Evolutionary conservation across 164 flowering plant species (phyloP).

Genomic region (Akebia trifoliata): DNA sequence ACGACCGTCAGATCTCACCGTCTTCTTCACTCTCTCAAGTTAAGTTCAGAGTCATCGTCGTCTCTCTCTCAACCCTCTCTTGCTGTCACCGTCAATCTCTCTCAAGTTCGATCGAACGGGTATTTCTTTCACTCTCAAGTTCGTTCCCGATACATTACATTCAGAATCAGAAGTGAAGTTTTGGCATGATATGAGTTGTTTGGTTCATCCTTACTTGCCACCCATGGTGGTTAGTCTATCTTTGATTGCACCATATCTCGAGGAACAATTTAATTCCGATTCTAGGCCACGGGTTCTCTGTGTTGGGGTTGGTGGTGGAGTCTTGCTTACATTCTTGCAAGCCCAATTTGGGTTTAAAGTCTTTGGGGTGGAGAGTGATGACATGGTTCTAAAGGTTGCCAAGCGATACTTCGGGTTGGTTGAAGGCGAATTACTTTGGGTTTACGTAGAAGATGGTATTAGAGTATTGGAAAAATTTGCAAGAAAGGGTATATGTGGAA

Average conservation of each 20-base stretch:
- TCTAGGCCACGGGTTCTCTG: constrained; percentile 60
- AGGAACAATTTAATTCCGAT: constrained; percentile 29
- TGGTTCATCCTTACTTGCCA: constrained; percentile 76
- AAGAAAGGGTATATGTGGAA: not conserved
- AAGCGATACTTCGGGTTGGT: constrained; percentile 60
- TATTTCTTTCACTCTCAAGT: too few relatives aligned
- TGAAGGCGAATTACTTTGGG: constrained; percentile 28
- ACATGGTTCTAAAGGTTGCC: constrained; percentile 53
- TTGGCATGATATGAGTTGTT: constrained; percentile 28
- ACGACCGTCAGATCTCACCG: too few relatives aligned
- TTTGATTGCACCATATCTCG: constrained; percentile 37
- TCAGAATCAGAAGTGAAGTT: constrained; percentile 33
- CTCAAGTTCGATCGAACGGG: too few relatives aligned
- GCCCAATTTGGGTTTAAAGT: constrained; percentile 57
- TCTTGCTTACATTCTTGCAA: constrained; percentile 53
- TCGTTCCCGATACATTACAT: constrained; percentile 21
- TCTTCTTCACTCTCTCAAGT: too few relatives aligned
- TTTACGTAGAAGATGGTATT: constrained; percentile 61
- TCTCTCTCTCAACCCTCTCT: too few relatives aligned
- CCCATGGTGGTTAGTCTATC: constrained; percentile 79
- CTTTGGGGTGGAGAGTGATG: constrained; percentile 70
- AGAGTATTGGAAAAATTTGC: constrained; percentile 36
- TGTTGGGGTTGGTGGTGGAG: constrained; percentile 89
- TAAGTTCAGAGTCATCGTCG: too few relatives aligned
- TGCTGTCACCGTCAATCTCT: too few relatives aligned